Conservation (phyloP, 805 yeast genomes). For the Brettanomyces nanus region DNA sequence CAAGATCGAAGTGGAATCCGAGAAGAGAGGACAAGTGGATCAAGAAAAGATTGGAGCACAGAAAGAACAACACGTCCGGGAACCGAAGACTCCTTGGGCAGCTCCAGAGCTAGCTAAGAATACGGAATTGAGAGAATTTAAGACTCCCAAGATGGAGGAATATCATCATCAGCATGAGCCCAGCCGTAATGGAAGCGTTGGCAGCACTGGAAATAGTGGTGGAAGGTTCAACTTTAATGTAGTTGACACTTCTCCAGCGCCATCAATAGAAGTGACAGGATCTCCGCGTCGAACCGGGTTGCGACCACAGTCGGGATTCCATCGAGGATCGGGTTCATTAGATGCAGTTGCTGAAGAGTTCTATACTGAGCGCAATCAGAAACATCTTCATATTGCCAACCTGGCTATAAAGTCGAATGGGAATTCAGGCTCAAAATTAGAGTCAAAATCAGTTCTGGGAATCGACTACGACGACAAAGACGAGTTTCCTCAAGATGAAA, state of each 20-base stretch:
- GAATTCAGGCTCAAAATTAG: too few relatives aligned
- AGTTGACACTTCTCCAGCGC: neutral
- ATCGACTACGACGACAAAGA: constrained; percentile 14
- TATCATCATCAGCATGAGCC: neutral
- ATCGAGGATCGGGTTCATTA: neutral
- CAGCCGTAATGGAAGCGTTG: neutral
- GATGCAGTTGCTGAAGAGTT: too few relatives aligned
- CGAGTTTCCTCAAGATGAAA: constrained; percentile 11
- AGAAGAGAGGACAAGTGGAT: constrained; percentile 11
- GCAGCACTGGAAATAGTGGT: neutral
- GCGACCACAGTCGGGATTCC: neutral
- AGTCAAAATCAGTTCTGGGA: too few relatives aligned
- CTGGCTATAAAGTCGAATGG: too few relatives aligned
- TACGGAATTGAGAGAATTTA: neutral
- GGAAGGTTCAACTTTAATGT: neutral
- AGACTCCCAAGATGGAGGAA: neutral
- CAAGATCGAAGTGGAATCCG: constrained; percentile 33
- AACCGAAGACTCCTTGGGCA: neutral
- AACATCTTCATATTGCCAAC: too few relatives aligned
- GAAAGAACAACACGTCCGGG: neutral
- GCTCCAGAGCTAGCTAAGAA: too few relatives aligned
- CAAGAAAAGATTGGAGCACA: neutral
- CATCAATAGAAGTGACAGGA: neutral
- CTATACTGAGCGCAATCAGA: too few relatives aligned
- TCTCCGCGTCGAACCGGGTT: neutral